Base-by-base conservation (phyloP, 2,329 filamentous ascomycete species). In the Graphiopsis chlorocephala region DNA sequence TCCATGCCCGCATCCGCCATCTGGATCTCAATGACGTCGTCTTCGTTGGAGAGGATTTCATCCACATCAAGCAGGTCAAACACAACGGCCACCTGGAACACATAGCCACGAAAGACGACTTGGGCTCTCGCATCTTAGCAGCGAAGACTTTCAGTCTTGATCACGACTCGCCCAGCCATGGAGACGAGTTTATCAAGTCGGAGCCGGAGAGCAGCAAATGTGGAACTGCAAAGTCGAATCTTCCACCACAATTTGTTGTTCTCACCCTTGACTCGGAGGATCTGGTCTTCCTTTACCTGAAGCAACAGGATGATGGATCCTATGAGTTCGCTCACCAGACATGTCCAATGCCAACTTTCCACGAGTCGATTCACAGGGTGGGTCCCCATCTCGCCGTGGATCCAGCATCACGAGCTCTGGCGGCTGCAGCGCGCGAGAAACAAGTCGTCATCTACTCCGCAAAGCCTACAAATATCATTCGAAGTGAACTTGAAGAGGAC, bases 1-100 rank as follows among this genome's bases (percentile, higher is more conserved):
- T 97, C 15, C 91, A 93, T 14, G 91, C 89, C n/a, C 86, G 89
- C 66, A 81, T 98, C 65, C 85, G 93, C 65, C 88, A 88, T 63
- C 82, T 83, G 60, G 78, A 83, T 50, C 82, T 88, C 66, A 93
- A 95, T 70, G 93, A 98, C 79, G 86, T 97, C 68, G 89, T 93
- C 42, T 92, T 97, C 71, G 84, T 99, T 64, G 91, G 93, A 62
- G 90, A 96, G 69, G 85, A 90, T 68, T 91, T 87, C 70, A 85
- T 99, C 52, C 89, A 94, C 69, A 87, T 98, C 68, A 90, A 88
- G 71, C 90, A 96, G 33, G 69, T 75, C 50, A 69, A 66, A n/a
- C 35, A 67, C 3, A 86, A 90, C 73, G 88, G 88, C 1, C 88
- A 90, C 71, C 83, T 97, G 26, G 86, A 88, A 68, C 87, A 92